These are phyloP conservation scores for Hyaloscypha bicolor DNA, from an alignment of 495 filamentous ascomycete genomes.

Conservation along the genomic window DNA sequence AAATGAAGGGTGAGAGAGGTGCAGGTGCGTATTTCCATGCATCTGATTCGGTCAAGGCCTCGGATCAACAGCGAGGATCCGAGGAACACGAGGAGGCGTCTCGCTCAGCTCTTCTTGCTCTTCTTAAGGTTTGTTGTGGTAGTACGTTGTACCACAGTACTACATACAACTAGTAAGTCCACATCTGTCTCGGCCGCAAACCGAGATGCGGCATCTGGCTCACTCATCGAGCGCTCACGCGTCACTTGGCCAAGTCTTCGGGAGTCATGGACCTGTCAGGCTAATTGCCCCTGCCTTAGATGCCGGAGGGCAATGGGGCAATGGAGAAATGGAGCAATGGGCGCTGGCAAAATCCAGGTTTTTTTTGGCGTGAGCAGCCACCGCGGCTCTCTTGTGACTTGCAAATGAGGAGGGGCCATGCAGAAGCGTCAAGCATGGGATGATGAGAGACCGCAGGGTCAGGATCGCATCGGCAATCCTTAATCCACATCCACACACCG, in stretches of 20 bases:
- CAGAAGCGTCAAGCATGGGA: background rate
- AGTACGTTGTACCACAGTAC: too few relatives aligned
- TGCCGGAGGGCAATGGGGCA: too few relatives aligned
- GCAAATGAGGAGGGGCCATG: slow-evolving; percentile 6
- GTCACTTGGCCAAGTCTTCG: background rate
- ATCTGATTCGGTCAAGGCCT: background rate
- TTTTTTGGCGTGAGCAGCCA: background rate
- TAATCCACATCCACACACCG: background rate
- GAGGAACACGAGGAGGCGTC: background rate
- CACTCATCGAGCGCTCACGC: background rate
- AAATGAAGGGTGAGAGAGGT: background rate
- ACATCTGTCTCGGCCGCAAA: background rate
- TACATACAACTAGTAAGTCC: too few relatives aligned
- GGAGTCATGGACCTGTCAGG: slow-evolving; percentile 8
- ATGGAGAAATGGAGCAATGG: too few relatives aligned
- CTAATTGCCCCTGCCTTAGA: background rate
- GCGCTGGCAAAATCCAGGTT: background rate
- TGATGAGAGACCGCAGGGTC: background rate
- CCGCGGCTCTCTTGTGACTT: slow-evolving; percentile 13
- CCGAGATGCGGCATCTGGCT: background rate
- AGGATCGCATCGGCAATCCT: background rate
- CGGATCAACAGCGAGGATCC: background rate
- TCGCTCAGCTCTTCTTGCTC: background rate
- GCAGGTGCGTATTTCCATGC: background rate
- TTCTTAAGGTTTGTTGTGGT: background rate